These are phyloP conservation scores for Claviceps quebecensis DNA, from an alignment of 2,329 filamentous ascomycete species.

Conservation along the genomic window DNA sequence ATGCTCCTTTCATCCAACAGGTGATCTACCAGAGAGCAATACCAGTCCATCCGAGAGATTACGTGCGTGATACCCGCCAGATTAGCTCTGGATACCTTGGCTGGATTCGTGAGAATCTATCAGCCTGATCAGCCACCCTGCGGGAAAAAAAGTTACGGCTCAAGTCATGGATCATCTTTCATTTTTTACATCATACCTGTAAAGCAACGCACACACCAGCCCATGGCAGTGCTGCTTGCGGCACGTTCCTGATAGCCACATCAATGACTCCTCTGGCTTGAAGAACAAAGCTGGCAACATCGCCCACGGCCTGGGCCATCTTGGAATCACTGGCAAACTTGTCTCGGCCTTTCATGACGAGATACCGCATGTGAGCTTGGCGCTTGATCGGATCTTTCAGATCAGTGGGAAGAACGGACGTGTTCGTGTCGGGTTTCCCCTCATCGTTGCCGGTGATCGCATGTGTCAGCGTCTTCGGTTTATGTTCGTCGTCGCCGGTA, in stretches of 20 bases:
- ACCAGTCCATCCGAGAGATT: slow-evolving; percentile 7
- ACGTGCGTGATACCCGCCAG: slow-evolving; percentile 6
- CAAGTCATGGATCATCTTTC: neutral
- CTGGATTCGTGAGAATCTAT: slow-evolving; percentile 8
- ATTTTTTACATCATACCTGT: slow-evolving; percentile 2
- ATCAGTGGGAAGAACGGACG: slow-evolving; percentile 2
- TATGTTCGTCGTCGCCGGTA: slow-evolving; percentile 3
- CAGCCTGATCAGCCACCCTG: neutral
- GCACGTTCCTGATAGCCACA: slow-evolving; percentile 6
- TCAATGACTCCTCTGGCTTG: slow-evolving; percentile 6
- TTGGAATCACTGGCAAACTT: slow-evolving; percentile 7
- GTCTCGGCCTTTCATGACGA: slow-evolving; percentile 6
- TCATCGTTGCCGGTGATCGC: slow-evolving; percentile 4
- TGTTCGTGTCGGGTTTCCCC: neutral
- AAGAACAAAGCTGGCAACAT: slow-evolving; percentile 6
- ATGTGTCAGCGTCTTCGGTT: neutral
- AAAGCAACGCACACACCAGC: slow-evolving; percentile 7
- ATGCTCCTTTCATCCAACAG: slow-evolving; percentile 7
- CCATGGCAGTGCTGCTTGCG: slow-evolving; percentile 7
- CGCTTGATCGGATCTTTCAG: slow-evolving; percentile 6
- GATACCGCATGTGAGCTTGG: slow-evolving; percentile 7
- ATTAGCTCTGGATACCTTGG: slow-evolving; percentile 5
- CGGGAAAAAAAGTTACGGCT: neutral
- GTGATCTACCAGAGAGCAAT: slow-evolving; percentile 7
- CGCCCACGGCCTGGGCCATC: slow-evolving; percentile 6